These are phyloP conservation scores for Ophiorrhiza pumila DNA, from an alignment of 257 asterid species.

Conservation along the genomic window DNA sequence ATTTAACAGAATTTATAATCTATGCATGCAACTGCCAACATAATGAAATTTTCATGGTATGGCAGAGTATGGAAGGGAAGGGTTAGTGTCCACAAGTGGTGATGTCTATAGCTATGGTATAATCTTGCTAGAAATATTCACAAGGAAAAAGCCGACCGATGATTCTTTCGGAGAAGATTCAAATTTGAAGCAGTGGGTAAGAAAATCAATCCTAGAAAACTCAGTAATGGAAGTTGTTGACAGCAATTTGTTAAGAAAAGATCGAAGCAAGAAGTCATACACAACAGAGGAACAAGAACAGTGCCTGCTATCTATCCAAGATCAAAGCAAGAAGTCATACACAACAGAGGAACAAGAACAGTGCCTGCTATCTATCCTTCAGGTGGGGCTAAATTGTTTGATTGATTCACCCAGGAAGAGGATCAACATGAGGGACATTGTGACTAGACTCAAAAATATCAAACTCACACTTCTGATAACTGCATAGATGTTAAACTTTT, in stretches of 20 bases:
- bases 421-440: conserved; percentile 17
- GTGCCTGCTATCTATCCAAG: conserved; percentile 1
- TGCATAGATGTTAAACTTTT: not conserved
- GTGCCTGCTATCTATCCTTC: conserved; percentile 5
- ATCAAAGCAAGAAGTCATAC: not conserved
- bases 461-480: not conserved
- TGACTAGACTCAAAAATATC: conserved; percentile 10
- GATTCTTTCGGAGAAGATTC: conserved; percentile 12
- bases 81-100: conserved; percentile 12
- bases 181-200: conserved; percentile 11
- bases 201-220: not conserved
- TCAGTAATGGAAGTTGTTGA: conserved; percentile 16
- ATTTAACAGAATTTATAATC: not conserved
- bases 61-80: conserved; percentile 15
- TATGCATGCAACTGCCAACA: not conserved
- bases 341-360: not conserved
- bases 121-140: conserved; percentile 17
- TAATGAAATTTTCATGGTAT: not conserved
- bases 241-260: not conserved
- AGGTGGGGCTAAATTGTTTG: conserved; percentile 17
- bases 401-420: conserved; percentile 17
- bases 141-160: conserved; percentile 19
- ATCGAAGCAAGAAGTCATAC: not conserved
- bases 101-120: conserved; percentile 26
- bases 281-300: not conserved